A percentile compares a stretch with the other conserved stretches of the same genome.
phyloP scores from a whole-genome alignment of 805 yeast species.

The Lachancea sp. region DNA sequence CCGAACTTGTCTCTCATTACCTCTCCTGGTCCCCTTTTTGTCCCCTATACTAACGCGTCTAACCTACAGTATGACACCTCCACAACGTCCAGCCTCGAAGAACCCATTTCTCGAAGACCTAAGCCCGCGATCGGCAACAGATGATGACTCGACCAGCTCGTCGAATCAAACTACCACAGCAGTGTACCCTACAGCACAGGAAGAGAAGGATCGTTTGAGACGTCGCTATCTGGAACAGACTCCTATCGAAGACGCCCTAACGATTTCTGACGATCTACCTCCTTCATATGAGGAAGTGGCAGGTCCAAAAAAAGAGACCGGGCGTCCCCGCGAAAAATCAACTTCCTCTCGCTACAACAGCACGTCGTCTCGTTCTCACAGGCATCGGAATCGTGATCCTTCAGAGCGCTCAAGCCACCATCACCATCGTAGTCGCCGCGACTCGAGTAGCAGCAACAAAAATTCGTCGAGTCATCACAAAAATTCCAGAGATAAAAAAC shows the following conservation, averaged over 20 bases:
- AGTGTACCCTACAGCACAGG: constrained; percentile 32
- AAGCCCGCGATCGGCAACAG: constrained; percentile 7
- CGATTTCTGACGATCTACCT: constrained; percentile 36
- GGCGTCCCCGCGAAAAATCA: constrained; percentile 52
- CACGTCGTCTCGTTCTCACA: constrained; percentile 13
- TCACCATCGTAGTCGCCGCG: constrained; percentile 12
- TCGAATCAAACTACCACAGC: constrained; percentile 1
- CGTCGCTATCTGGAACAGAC: constrained; percentile 28
- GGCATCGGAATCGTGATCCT: constrained; percentile 19
- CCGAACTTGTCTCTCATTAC: too few species aligned
- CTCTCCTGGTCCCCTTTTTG: too few species aligned
- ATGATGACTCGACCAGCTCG: constrained; percentile 1
- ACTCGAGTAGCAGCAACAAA: not conserved
- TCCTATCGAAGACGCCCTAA: constrained; percentile 11
- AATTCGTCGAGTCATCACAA: constrained; percentile 13
- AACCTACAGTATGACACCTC: constrained; percentile 14
- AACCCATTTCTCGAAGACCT: constrained; percentile 33
- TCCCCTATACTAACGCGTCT: constrained; percentile 1
- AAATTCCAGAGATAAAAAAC: constrained; percentile 18
- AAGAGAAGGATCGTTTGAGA: constrained; percentile 31
- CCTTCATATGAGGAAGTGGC: constrained; percentile 71
- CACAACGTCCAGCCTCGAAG: constrained; percentile 19
- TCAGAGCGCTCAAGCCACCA: constrained; percentile 8
- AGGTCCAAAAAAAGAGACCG: constrained; percentile 37
- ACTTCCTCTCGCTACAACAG: constrained; percentile 11